phyloP scores from a whole-genome alignment of 2,329 filamentous ascomycete species.

The Clarireedia sp. region DNA sequence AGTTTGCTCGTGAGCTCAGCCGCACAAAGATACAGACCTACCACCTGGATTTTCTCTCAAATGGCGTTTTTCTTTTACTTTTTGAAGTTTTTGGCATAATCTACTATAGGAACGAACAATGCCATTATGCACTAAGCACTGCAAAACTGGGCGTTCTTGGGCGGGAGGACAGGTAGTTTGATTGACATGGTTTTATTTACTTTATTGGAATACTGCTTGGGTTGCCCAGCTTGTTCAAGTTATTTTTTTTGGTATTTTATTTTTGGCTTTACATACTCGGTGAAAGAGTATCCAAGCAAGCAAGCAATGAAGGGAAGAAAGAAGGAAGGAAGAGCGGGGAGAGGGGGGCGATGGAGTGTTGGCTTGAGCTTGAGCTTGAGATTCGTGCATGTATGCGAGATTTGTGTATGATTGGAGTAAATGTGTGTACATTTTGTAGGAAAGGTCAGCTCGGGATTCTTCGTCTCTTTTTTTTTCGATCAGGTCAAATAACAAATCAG shows the following conservation, averaged over 20 bases:
- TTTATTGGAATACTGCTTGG: not conserved
- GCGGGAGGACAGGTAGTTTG: not conserved
- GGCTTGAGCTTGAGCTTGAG: too few species aligned
- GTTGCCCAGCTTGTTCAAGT: not conserved
- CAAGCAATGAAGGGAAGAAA: too few species aligned
- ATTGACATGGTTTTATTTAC: not conserved
- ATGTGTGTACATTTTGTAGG: not conserved
- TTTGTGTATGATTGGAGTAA: not conserved
- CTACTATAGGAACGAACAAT: too few species aligned
- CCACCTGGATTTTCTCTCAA: too few species aligned
- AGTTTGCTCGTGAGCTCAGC: too few species aligned
- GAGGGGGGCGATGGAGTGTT: too few species aligned
- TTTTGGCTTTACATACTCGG: too few species aligned
- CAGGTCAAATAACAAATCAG: too few species aligned
- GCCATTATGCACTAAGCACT: not conserved
- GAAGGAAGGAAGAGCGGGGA: not conserved
- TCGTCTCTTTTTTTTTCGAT: not conserved
- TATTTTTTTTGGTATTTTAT: not conserved
- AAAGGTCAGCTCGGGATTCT: not conserved
- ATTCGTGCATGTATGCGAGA: not conserved
- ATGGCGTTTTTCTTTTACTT: not conserved
- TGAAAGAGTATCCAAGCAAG: too few species aligned
- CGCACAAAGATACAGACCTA: too few species aligned
- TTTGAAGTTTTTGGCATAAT: too few species aligned
- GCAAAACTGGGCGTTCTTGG: not conserved